These are phyloP conservation scores for Biscutella laevigata DNA, from an alignment of 441 rosid species.

Conservation along the genomic window DNA sequence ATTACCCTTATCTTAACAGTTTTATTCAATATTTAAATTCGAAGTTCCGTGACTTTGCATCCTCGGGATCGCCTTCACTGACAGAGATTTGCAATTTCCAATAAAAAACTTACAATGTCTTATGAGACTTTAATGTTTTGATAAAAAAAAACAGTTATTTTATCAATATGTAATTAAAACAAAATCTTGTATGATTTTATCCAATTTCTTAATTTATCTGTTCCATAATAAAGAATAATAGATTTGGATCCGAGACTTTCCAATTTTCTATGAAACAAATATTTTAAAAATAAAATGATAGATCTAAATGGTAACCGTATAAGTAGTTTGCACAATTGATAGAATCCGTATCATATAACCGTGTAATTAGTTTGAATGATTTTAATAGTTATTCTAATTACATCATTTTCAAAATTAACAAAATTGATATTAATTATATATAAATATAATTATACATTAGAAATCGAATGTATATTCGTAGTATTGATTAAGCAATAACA, in stretches of 20 bases:
- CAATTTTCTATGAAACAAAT: not conserved
- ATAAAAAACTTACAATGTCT: not conserved
- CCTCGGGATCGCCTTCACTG: slow-evolving; percentile 25
- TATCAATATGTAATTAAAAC: not conserved
- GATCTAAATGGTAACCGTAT: too few relatives aligned
- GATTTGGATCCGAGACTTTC: slow-evolving; percentile 10
- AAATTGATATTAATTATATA: too few relatives aligned
- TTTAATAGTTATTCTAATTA: too few relatives aligned
- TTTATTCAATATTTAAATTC: not conserved
- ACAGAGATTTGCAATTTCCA: not conserved
- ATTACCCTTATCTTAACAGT: slow-evolving; percentile 7
- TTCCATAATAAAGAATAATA: not conserved
- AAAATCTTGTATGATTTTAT: not conserved
- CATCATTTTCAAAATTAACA: too few relatives aligned
- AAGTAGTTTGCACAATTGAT: too few relatives aligned
- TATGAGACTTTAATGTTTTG: slow-evolving; percentile 1
- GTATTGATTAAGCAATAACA: too few relatives aligned
- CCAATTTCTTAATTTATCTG: not conserved
- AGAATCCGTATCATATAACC: too few relatives aligned
- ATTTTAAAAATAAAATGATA: too few relatives aligned
- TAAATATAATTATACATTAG: too few relatives aligned
- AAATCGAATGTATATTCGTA: too few relatives aligned
- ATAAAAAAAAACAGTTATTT: not conserved
- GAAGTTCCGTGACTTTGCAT: slow-evolving; percentile 23
- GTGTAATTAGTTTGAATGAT: too few relatives aligned